phyloP scores from a whole-genome alignment of 306 rosid genomes.

The Leucaena leucocephala region DNA sequence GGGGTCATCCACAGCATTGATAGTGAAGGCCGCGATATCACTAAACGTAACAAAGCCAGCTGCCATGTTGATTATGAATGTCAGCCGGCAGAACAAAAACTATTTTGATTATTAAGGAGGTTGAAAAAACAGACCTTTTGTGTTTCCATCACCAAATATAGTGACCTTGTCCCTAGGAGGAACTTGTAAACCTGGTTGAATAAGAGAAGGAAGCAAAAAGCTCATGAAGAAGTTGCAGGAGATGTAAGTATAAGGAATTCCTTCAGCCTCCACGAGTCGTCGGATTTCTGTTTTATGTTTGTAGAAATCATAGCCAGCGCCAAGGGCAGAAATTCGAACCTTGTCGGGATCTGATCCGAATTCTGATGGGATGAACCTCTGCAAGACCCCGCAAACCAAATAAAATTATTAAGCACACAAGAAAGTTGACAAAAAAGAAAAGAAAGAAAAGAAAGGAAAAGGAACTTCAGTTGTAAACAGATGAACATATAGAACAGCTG shows the following conservation, averaged over 20 bases:
- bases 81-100: background rate
- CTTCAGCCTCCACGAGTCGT: slow-evolving; percentile 59
- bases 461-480: background rate
- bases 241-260: slow-evolving; percentile 65
- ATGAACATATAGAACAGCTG: slow-evolving; percentile 10
- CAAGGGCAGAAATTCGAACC: slow-evolving; percentile 54
- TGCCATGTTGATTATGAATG: slow-evolving; percentile 39
- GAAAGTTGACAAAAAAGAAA: slow-evolving; percentile 1
- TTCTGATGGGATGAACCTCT: slow-evolving; percentile 83
- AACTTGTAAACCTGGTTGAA: slow-evolving; percentile 62
- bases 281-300: slow-evolving; percentile 69
- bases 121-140: slow-evolving; percentile 56
- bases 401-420: slow-evolving; percentile 17
- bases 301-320: slow-evolving; percentile 51
- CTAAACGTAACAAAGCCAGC: slow-evolving; percentile 66
- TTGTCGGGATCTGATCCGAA: slow-evolving; percentile 77
- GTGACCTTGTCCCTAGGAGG: slow-evolving; percentile 80
- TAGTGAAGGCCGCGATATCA: slow-evolving; percentile 84
- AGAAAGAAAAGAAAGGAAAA: background rate
- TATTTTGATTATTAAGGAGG: background rate
- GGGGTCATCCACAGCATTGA: slow-evolving; percentile 72
- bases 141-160: slow-evolving; percentile 72
- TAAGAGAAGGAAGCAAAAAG: slow-evolving; percentile 68
- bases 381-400: slow-evolving; percentile 30
- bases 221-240: slow-evolving; percentile 77